Evolutionary conservation across 2,329 filamentous ascomycete species (phyloP).

Genomic region (Colletotrichum sp.): DNA sequence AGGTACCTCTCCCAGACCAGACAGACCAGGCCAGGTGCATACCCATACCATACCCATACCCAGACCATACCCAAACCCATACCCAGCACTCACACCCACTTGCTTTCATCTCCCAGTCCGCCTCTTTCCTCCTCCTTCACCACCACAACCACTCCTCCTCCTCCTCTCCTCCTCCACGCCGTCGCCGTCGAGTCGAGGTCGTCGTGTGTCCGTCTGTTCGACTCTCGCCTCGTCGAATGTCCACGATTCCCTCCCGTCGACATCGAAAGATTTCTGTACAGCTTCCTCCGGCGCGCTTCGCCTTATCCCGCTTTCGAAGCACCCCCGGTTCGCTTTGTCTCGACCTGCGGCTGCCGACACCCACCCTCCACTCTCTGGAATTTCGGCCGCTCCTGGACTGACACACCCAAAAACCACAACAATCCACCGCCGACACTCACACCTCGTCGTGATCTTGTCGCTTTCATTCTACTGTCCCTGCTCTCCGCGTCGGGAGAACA

Average conservation of each 20-base stretch:
- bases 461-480: neutral
- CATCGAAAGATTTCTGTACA: neutral
- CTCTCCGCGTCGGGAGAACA: neutral
- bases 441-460: neutral
- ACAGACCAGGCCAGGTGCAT: neutral
- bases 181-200: neutral
- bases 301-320: constrained; percentile 6
- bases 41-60: neutral
- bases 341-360: constrained; percentile 14
- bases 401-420: constrained; percentile 16
- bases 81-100: neutral
- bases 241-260: neutral
- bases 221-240: neutral
- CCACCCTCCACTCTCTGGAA: constrained; percentile 20
- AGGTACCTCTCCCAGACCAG: neutral
- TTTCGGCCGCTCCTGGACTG: constrained; percentile 16
- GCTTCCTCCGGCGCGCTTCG: neutral
- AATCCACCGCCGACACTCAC: constrained; percentile 10
- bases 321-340: constrained; percentile 15
- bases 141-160: neutral
- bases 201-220: neutral
- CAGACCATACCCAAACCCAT: neutral
- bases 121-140: constrained; percentile 16
- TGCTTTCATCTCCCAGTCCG: constrained; percentile 2
- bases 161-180: neutral